Evolutionary conservation across 1,284 basidiomycete genomes (phyloP).

Genomic region (Sutorius eximius): DNA sequence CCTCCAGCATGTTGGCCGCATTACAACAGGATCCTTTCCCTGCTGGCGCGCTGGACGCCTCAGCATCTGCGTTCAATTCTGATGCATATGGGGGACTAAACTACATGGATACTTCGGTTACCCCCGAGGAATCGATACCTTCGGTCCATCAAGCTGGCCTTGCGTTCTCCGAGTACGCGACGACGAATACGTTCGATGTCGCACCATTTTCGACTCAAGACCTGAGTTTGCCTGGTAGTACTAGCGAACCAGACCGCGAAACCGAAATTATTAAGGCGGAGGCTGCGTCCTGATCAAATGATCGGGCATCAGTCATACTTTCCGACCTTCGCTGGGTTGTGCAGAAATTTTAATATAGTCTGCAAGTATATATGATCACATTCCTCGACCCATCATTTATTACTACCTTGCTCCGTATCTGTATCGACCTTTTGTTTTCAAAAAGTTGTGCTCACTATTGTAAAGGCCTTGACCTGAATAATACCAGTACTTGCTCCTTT

Average conservation of each 20-base stretch:
- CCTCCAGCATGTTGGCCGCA: constrained; percentile 83
- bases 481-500: constrained; percentile 28
- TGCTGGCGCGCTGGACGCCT: constrained; percentile 59
- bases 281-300: constrained; percentile 29
- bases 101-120: constrained; percentile 69
- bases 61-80: constrained; percentile 56
- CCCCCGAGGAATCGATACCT: constrained; percentile 58
- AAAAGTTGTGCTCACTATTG: constrained; percentile 35
- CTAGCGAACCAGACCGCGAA: constrained; percentile 55
- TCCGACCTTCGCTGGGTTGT: constrained; percentile 28
- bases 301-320: constrained; percentile 18
- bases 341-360: constrained; percentile 34
- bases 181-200: constrained; percentile 66
- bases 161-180: constrained; percentile 66
- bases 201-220: constrained; percentile 63
- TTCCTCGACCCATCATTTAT: constrained; percentile 34
- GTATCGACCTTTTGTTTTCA: constrained; percentile 34
- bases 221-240: constrained; percentile 54
- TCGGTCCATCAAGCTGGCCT: constrained; percentile 56
- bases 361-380: constrained; percentile 37
- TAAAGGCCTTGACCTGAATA: constrained; percentile 34
- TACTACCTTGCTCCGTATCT: constrained; percentile 39
- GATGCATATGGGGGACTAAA: constrained; percentile 68
- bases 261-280: constrained; percentile 51
- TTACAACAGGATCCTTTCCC: constrained; percentile 74